phyloP scores from a whole-genome alignment of 805 yeast species.

The Cyberlindnera mississippiensis region DNA sequence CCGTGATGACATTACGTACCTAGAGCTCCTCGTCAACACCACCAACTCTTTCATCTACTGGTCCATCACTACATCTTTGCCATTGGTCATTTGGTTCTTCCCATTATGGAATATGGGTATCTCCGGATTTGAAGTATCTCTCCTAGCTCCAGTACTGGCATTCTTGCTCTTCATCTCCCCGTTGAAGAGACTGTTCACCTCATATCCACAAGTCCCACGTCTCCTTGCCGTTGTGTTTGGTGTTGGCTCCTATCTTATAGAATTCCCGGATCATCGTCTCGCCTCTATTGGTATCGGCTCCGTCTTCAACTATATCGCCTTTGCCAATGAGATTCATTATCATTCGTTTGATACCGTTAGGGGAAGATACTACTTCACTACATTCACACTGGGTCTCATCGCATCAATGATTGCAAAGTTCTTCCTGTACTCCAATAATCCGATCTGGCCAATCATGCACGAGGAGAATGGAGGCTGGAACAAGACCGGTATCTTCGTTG shows the following conservation, averaged over 20 bases:
- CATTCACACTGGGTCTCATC: conserved; percentile 69
- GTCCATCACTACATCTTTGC: conserved; percentile 77
- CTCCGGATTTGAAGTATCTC: conserved; percentile 84
- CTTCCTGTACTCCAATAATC: conserved; percentile 80
- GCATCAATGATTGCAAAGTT: conserved; percentile 72
- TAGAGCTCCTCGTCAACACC: conserved; percentile 41
- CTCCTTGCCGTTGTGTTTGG: conserved; percentile 57
- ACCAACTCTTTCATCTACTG: conserved; percentile 78
- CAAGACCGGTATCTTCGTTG: conserved; percentile 59
- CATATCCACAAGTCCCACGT: conserved; percentile 52
- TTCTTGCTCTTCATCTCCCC: conserved; percentile 46
- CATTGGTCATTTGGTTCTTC: conserved; percentile 91
- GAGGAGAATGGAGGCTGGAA: conserved; percentile 83
- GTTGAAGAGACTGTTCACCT: conserved; percentile 35
- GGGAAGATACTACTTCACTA: conserved; percentile 36
- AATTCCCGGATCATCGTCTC: conserved; percentile 68
- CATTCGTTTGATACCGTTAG: conserved; percentile 21
- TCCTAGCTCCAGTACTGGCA: conserved; percentile 57
- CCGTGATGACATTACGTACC: conserved; percentile 26
- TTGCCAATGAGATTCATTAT: conserved; percentile 35
- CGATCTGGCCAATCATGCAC: conserved; percentile 95
- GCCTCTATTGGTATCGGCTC: conserved; percentile 63
- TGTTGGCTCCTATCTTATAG: conserved; percentile 68
- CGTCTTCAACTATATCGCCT: conserved; percentile 55
- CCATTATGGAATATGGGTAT: conserved; percentile 98